phyloP scores from a whole-genome alignment of 1,139 yeast species.

The Barnettozyma hawaiiensis region DNA sequence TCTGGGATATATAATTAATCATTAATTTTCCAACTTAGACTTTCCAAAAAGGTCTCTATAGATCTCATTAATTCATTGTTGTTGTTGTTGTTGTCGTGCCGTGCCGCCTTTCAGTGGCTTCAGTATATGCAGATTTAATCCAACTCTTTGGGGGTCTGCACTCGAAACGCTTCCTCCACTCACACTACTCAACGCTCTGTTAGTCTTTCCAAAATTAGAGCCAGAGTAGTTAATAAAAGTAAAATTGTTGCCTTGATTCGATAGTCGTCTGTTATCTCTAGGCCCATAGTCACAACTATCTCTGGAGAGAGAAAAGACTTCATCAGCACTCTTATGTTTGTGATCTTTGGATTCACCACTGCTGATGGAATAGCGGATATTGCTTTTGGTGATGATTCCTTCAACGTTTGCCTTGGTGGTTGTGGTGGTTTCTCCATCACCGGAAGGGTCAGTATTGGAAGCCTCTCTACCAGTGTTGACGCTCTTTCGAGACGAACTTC shows the following conservation, averaged over 20 bases:
- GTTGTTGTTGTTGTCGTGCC: no score
- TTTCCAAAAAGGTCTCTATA: no score
- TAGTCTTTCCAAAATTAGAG: not conserved
- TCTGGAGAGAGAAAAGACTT: not conserved
- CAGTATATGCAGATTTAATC: slow-evolving; percentile 53
- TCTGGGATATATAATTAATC: no score
- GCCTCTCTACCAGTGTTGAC: not conserved
- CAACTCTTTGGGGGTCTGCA: slow-evolving; percentile 27
- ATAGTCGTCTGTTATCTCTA: slow-evolving; percentile 1
- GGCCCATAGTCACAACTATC: not conserved
- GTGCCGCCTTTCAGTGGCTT: slow-evolving; percentile 67
- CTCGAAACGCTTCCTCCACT: slow-evolving; percentile 1
- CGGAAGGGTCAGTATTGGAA: not conserved
- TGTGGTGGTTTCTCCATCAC: not conserved
- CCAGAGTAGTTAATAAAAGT: slow-evolving; percentile 1
- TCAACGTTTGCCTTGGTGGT: slow-evolving; percentile 2
- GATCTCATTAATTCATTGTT: not conserved
- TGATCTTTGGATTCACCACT: not conserved
- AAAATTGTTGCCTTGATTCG: not conserved
- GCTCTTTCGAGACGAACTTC: slow-evolving; percentile 11
- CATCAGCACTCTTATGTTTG: not conserved
- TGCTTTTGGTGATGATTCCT: not conserved
- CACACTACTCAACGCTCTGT: not conserved
- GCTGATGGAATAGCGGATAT: not conserved
- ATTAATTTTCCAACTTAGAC: not conserved